Percentiles rank a stretch among this genome's conserved stretches.
Evolutionary conservation across 805 yeast genomes (phyloP).

Genomic region (Brettanomyces nanus): DNA sequence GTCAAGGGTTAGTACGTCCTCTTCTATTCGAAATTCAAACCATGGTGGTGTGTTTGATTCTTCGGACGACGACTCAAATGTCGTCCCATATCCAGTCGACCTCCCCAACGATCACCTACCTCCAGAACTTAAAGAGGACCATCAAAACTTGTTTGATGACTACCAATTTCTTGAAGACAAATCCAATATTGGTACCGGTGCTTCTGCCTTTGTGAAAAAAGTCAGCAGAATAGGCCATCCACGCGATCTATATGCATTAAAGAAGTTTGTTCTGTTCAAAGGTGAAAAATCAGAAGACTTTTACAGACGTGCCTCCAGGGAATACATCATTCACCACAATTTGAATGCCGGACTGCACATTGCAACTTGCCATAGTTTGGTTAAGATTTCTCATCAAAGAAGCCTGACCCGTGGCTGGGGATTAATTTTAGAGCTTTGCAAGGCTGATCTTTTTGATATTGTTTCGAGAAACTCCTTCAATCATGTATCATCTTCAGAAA

Average conservation of each 20-base stretch:
- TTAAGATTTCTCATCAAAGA: conserved; percentile 51
- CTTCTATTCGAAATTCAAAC: conserved; percentile 17
- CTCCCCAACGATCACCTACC: conserved; percentile 68
- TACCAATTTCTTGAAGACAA: conserved; percentile 39
- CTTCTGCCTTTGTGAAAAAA: conserved; percentile 61
- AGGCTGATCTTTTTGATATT: conserved; percentile 49
- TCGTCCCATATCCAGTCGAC: conserved; percentile 57
- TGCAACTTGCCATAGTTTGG: conserved; percentile 47
- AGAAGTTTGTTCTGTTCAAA: conserved; percentile 54
- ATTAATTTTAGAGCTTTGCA: conserved; percentile 58
- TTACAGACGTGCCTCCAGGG: conserved; percentile 62
- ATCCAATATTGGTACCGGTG: conserved; percentile 63
- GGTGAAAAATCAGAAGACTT: conserved; percentile 67
- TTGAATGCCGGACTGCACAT: conserved; percentile 53
- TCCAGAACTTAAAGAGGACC: conserved; percentile 41
- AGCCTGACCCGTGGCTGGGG: conserved; percentile 72
- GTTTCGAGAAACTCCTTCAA: conserved; percentile 59
- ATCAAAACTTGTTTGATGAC: conserved; percentile 46
- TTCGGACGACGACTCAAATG: conserved; percentile 33
- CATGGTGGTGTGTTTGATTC: conserved; percentile 18
- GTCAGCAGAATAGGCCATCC: conserved; percentile 29
- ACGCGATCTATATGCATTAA: conserved; percentile 57
- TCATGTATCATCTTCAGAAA: conserved; percentile 40
- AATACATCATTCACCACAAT: conserved; percentile 55
- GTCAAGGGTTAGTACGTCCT: conserved; percentile 22